phyloP scores from a whole-genome alignment of 495 filamentous ascomycete species.

The Durotheca rogersii region DNA sequence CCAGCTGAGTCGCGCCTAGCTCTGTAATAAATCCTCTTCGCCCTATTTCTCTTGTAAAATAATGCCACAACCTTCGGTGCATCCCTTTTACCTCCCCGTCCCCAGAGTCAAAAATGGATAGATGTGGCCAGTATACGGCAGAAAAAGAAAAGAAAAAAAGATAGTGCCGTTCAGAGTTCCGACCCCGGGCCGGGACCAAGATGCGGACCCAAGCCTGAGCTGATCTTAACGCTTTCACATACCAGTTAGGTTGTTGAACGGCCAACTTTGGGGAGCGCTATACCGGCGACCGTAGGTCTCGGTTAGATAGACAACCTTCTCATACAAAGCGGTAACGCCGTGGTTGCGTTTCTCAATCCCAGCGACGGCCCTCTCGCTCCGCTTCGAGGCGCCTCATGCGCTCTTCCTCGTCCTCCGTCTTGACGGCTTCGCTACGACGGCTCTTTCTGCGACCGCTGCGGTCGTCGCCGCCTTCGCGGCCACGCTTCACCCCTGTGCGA shows the following conservation, averaged over 20 bases:
- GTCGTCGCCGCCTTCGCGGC: conserved; percentile 47
- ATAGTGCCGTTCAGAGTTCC: background rate
- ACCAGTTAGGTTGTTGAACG: no score
- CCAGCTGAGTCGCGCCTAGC: background rate
- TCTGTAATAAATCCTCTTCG: background rate
- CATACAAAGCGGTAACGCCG: no score
- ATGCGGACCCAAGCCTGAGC: background rate
- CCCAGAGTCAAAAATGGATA: background rate
- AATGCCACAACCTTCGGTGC: background rate
- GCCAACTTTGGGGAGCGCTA: no score
- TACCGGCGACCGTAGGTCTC: no score
- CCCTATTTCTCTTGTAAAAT: background rate
- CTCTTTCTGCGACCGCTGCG: conserved; percentile 44
- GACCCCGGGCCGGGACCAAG: background rate
- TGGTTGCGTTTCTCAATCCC: conserved; percentile 40
- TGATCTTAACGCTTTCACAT: no score
- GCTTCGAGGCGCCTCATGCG: conserved; percentile 56
- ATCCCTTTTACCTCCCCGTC: background rate
- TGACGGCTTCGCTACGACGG: conserved; percentile 46
- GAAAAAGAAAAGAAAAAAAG: background rate
- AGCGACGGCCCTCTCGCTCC: conserved; percentile 47
- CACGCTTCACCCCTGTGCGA: conserved; percentile 41
- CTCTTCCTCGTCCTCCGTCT: conserved; percentile 44
- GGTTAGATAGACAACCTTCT: no score
- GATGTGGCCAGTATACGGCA: background rate